A percentile compares a stretch with the other conserved stretches of the same genome.
These are phyloP conservation scores for Neospermospora avenae DNA, from an alignment of 2,329 filamentous ascomycete species.

Conservation along the genomic window DNA sequence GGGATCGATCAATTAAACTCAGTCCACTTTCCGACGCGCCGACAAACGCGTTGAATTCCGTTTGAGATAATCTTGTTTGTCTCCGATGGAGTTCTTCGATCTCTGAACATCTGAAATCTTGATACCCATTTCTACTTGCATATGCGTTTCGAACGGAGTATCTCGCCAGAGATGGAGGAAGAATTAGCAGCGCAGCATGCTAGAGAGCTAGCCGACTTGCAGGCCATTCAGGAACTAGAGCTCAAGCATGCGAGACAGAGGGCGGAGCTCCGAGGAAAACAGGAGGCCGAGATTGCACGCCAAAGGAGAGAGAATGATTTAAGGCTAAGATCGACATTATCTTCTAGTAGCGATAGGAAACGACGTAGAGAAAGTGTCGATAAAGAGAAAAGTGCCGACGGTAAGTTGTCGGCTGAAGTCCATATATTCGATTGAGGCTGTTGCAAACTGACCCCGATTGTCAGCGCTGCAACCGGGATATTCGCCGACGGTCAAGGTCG, in stretches of 20 bases:
- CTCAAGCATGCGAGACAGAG: not conserved
- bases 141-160: not conserved
- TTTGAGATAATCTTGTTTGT: not conserved
- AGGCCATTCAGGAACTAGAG: not conserved
- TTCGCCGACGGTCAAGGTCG: not conserved
- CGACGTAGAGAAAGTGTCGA: not conserved
- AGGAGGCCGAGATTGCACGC: not conserved
- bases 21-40: no score
- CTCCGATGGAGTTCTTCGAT: no score
- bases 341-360: not conserved
- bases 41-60: no score
- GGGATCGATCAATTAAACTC: no score
- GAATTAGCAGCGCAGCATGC: not conserved
- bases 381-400: not conserved
- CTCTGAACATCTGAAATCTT: no score
- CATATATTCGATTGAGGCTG: no score
- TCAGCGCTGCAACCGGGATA: not conserved
- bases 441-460: not conserved
- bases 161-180: not conserved
- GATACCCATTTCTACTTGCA: no score
- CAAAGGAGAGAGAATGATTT: not conserved
- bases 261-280: not conserved
- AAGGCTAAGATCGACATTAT: not conserved
- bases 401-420: not conserved
- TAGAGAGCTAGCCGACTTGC: not conserved